Evolutionary conservation across 192 early-diverging fungal genomes (phyloP), one percentile per base, ranked within the genome.

Genomic region (Coemansia sp.): DNA sequence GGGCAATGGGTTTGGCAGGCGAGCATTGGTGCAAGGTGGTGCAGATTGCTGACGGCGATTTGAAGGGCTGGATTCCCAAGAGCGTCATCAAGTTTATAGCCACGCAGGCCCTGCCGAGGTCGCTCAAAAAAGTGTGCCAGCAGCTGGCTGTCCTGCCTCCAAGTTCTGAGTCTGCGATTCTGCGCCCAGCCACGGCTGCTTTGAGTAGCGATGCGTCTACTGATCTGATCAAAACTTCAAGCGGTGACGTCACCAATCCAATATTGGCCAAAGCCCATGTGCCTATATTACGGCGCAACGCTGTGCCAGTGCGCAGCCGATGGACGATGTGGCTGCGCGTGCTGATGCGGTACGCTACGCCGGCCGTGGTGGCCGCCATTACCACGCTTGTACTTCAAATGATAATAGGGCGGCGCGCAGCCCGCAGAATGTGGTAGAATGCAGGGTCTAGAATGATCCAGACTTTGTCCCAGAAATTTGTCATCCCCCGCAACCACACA

Each of bases 51-150:
- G 82, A 84, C 41, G 77, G 76, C 15, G 75, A 79, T 29, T 58
- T 79, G 22, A 77, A 71, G 63, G 82, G 82, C 24, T 80, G 82
- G 77, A 71, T 84, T 22, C 82, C 82, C 0, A 70, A 66, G 29
- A 70, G 71, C 15, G 82, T 84, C 8, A 70, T 84, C 49, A 72
- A 73, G 65, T 84, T 84, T 50, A 67, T 84, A 51, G 82, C 82
- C 55, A 79, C 76, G 1, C 73, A 83, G 66, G 82, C 82, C 0
- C 60, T 83, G 59, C 82, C 82, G 23, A 70, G 67, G 19, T 83
- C 82, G 37, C 71, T 83, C 56, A 65, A 62, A n/a, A 83, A 83
- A 62, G 81, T 79, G 10, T 72, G 69, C 47, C 53, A 45, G 19
- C 72, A 73, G 73, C 35, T 83, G 29, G 57, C 69, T 2, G 19